These are phyloP conservation scores for Irpex sp. DNA, from an alignment of 1,284 basidiomycete species.

Conservation along the genomic window DNA sequence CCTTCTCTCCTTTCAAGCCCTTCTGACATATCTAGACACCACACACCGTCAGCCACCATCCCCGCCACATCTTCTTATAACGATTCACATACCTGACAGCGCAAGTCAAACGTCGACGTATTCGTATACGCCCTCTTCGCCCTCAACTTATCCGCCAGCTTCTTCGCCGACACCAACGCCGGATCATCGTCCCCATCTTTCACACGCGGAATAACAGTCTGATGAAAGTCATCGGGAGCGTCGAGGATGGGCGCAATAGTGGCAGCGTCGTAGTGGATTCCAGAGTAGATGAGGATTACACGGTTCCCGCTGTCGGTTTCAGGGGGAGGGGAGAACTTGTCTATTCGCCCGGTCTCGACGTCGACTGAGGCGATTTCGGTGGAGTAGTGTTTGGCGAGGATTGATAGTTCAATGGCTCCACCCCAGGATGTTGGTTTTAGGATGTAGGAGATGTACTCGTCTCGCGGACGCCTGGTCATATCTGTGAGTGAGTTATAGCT, in stretches of 20 bases:
- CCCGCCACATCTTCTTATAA: neutral
- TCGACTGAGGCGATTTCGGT: conserved; percentile 90
- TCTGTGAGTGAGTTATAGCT: neutral
- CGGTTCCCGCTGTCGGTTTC: conserved; percentile 32
- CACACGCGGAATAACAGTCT: conserved; percentile 74
- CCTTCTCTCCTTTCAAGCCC: conserved; percentile 90
- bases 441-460: conserved; percentile 80
- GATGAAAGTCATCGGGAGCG: conserved; percentile 83
- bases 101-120: conserved; percentile 85
- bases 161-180: conserved; percentile 63
- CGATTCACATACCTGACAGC: conserved; percentile 62
- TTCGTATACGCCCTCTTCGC: conserved; percentile 85
- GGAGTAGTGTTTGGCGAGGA: conserved; percentile 77
- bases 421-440: conserved; percentile 83
- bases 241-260: conserved; percentile 75
- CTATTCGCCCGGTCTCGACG: conserved; percentile 88
- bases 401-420: conserved; percentile 86
- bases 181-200: conserved; percentile 43
- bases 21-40: conserved; percentile 62
- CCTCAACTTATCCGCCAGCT: conserved; percentile 71
- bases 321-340: conserved; percentile 67
- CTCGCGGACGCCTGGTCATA: conserved; percentile 37
- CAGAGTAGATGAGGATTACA: conserved; percentile 83
- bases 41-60: conserved; percentile 22
- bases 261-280: conserved; percentile 92